Percentiles rank a stretch among this genome's conserved stretches.
phyloP scores from a whole-genome alignment of 2,329 filamentous ascomycete genomes.

The Leptographium wingfieldii region DNA sequence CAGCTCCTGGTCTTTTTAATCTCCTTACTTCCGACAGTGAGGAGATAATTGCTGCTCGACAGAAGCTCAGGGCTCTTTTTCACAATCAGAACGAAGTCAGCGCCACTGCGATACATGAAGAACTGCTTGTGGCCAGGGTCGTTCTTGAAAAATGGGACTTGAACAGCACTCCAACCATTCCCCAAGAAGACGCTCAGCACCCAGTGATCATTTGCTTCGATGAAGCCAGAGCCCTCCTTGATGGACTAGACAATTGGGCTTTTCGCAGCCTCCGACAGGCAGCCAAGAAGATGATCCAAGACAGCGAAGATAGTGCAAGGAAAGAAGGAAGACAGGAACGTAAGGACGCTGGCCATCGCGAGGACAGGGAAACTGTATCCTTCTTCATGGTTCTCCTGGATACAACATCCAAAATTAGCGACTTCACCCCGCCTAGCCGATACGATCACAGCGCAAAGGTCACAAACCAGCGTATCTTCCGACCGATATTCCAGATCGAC shows the following conservation, averaged over 20 bases:
- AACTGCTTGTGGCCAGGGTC: neutral
- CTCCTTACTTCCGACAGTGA: neutral
- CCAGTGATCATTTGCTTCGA: constrained; percentile 1
- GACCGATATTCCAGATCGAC: neutral
- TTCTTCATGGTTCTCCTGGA: neutral
- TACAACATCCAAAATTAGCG: neutral
- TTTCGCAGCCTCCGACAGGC: constrained; percentile 5
- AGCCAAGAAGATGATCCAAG: neutral
- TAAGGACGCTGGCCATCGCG: no score
- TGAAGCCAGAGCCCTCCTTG: neutral
- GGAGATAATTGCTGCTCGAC: neutral
- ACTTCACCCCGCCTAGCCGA: neutral
- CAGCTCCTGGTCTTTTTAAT: neutral
- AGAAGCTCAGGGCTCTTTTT: neutral
- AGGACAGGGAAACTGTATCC: no score
- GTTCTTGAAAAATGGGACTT: neutral
- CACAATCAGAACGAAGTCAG: neutral
- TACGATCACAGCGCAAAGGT: neutral
- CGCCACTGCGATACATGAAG: neutral
- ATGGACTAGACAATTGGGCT: neutral
- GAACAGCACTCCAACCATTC: neutral
- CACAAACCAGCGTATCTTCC: neutral
- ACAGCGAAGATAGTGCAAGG: no score
- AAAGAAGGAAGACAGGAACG: neutral
- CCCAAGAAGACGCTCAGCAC: no score